Conservation (phyloP, 371 early-diverging fungal genomes). For the Mortierella sp. region DNA sequence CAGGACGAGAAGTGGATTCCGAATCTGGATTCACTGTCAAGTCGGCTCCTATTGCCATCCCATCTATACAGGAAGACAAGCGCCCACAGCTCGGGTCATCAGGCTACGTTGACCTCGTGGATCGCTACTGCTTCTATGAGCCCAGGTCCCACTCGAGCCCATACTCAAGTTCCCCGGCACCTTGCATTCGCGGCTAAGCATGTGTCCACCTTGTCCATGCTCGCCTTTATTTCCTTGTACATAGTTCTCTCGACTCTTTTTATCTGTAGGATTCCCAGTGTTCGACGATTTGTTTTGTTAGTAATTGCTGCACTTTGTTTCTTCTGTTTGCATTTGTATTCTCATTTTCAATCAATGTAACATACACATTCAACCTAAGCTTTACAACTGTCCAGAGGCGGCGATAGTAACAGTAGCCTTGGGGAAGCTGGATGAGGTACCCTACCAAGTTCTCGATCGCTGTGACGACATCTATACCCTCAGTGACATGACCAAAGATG, state of each 20-base stretch:
- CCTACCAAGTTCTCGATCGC: slow-evolving; percentile 45
- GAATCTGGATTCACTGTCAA: slow-evolving; percentile 16
- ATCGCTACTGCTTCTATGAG: slow-evolving; percentile 70
- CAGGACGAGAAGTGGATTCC: slow-evolving; percentile 14
- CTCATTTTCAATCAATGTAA: too few relatives aligned
- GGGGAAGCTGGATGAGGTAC: too few relatives aligned
- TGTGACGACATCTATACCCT: slow-evolving; percentile 57
- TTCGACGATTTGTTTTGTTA: slow-evolving; percentile 3
- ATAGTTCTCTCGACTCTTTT: slow-evolving; percentile 6
- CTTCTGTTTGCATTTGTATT: background rate
- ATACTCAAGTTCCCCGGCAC: slow-evolving; percentile 52
- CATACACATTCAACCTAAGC: too few relatives aligned
- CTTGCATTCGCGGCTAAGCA: slow-evolving; percentile 53
- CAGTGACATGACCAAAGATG: slow-evolving; percentile 95
- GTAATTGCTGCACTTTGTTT: slow-evolving; percentile 6
- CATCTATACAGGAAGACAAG: background rate
- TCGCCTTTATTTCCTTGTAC: slow-evolving; percentile 24
- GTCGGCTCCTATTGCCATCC: slow-evolving; percentile 35
- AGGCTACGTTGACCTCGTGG: slow-evolving; percentile 63
- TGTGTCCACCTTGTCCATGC: background rate
- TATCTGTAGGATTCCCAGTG: slow-evolving; percentile 8
- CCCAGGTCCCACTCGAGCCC: slow-evolving; percentile 54
- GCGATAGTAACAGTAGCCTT: too few relatives aligned
- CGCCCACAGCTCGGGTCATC: slow-evolving; percentile 33
- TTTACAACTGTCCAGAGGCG: too few relatives aligned